phyloP scores from a whole-genome alignment of 1,139 yeast species.

The Kodamaea plutei region DNA sequence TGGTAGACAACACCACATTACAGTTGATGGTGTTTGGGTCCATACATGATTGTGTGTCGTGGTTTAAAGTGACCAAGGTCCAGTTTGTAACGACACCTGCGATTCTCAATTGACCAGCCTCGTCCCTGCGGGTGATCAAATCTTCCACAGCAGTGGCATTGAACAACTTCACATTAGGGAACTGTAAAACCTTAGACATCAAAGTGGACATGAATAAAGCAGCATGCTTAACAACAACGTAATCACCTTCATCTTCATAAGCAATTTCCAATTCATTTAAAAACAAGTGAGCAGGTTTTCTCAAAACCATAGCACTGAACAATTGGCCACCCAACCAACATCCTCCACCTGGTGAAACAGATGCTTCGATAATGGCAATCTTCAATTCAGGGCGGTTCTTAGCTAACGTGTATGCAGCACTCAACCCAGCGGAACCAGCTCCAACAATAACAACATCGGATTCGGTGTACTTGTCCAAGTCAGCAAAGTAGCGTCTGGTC shows the following conservation, averaged over 20 bases:
- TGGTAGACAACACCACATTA: constrained; percentile 65
- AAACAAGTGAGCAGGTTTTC: constrained; percentile 73
- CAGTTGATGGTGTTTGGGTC: constrained; percentile 80
- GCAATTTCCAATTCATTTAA: constrained; percentile 61
- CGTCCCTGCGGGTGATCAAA: constrained; percentile 66
- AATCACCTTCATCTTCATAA: constrained; percentile 78
- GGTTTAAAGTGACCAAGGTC: constrained; percentile 75
- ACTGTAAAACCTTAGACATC: constrained; percentile 61
- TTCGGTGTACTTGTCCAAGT: constrained; percentile 70
- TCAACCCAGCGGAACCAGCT: constrained; percentile 75
- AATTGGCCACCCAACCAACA: constrained; percentile 81
- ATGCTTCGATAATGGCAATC: constrained; percentile 71
- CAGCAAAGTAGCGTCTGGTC: constrained; percentile 73
- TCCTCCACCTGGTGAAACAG: constrained; percentile 78
- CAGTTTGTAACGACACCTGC: constrained; percentile 84
- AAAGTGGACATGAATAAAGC: constrained; percentile 74
- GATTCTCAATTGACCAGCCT: constrained; percentile 55
- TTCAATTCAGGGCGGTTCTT: constrained; percentile 73
- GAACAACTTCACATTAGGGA: constrained; percentile 74
- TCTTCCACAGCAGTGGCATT: constrained; percentile 83
- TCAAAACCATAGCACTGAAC: constrained; percentile 73
- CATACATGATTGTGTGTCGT: constrained; percentile 77
- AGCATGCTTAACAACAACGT: constrained; percentile 78
- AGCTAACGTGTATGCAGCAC: constrained; percentile 71
- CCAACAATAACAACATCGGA: constrained; percentile 74